These are phyloP conservation scores for Candida ulmi DNA, from an alignment of 805 yeast genomes.

Conservation along the genomic window DNA sequence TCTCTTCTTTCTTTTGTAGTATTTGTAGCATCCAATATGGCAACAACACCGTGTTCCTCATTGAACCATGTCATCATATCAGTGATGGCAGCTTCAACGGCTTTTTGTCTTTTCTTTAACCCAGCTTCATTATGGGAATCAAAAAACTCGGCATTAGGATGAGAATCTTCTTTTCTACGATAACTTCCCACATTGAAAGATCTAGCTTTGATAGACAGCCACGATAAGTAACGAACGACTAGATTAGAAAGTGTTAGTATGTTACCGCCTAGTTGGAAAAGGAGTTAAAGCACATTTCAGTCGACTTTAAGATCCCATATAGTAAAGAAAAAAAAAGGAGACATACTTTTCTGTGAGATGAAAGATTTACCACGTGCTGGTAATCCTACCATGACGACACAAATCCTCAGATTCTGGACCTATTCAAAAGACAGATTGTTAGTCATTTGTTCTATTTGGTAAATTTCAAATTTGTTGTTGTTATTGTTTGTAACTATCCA, in stretches of 20 bases:
- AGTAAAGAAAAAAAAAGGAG: background rate
- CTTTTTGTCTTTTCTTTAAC: conserved; percentile 54
- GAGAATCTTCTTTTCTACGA: conserved; percentile 59
- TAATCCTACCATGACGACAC: conserved; percentile 84
- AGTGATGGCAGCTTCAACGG: conserved; percentile 63
- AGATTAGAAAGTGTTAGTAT: background rate
- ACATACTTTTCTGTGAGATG: conserved; percentile 75
- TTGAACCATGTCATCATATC: conserved; percentile 88
- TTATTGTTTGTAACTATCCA: too few species aligned
- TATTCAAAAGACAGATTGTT: conserved; percentile 6
- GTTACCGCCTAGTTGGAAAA: background rate
- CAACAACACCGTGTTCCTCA: conserved; percentile 79
- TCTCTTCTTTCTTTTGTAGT: conserved; percentile 70
- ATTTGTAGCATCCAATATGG: conserved; percentile 91
- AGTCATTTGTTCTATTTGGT: too few species aligned
- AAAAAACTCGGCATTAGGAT: conserved; percentile 74
- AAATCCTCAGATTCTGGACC: conserved; percentile 68
- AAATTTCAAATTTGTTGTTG: too few species aligned
- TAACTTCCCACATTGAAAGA: conserved; percentile 88
- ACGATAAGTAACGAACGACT: conserved; percentile 81
- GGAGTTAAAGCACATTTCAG: background rate
- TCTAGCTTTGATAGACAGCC: conserved; percentile 84
- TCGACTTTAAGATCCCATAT: background rate
- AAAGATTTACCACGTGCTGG: conserved; percentile 93
- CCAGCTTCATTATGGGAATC: conserved; percentile 64